Conservation (phyloP, 208 protist genomes). For the Vickermania ingenoplastis region DNA sequence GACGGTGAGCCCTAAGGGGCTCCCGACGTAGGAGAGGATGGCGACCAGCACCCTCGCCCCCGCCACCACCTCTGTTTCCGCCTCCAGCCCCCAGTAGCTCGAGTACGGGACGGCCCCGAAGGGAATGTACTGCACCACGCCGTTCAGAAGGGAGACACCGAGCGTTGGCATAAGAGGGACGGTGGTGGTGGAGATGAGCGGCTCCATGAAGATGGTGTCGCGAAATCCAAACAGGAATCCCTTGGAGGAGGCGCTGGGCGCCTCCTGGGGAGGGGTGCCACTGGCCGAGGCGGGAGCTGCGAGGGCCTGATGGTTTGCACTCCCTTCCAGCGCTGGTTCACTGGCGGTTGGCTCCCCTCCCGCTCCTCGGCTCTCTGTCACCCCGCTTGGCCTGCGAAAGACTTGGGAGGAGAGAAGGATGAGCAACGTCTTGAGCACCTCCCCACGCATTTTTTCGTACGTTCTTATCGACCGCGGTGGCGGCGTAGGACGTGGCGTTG, state of each 20-base stretch:
- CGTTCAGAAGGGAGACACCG: slow-evolving; percentile 68
- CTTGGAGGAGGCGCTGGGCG: too few relatives aligned
- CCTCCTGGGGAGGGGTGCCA: not conserved
- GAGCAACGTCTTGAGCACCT: slow-evolving; percentile 47
- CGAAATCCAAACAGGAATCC: slow-evolving; percentile 14
- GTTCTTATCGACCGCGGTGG: not conserved
- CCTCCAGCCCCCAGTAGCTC: slow-evolving; percentile 46
- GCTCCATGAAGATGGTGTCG: slow-evolving; percentile 72
- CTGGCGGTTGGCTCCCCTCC: not conserved
- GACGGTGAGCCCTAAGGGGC: not conserved
- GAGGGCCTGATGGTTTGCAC: not conserved
- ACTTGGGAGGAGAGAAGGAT: slow-evolving; percentile 37
- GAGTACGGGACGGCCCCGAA: slow-evolving; percentile 71
- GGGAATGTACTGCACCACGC: slow-evolving; percentile 52
- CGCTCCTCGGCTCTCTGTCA: too few relatives aligned
- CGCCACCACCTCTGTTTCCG: slow-evolving; percentile 41
- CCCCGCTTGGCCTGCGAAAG: too few relatives aligned
- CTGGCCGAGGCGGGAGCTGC: not conserved
- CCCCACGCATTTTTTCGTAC: slow-evolving; percentile 24
- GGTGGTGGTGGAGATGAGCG: slow-evolving; percentile 30
- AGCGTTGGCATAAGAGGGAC: slow-evolving; percentile 68
- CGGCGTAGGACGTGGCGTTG: slow-evolving; percentile 8
- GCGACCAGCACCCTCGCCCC: slow-evolving; percentile 47
- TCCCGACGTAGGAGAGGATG: slow-evolving; percentile 41
- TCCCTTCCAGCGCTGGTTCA: not conserved